Conservation (phyloP, 1,139 yeast genomes). For the Blastobotrys persicus region DNA sequence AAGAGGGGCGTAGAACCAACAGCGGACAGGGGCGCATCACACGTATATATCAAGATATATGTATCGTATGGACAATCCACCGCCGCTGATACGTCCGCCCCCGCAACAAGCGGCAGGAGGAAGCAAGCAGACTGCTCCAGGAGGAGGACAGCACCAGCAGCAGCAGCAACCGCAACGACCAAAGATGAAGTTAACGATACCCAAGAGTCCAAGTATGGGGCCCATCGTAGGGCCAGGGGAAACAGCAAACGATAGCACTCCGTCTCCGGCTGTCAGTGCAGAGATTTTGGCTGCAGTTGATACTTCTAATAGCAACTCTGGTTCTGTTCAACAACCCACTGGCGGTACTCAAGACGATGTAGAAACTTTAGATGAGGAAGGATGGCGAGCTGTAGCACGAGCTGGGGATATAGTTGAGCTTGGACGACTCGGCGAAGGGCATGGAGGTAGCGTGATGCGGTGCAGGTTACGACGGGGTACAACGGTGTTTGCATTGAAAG, state of each 20-base stretch:
- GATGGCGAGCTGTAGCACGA: constrained; percentile 69
- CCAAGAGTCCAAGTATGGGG: constrained; percentile 16
- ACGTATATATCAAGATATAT: no score
- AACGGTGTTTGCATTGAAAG: constrained; percentile 80
- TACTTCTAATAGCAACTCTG: constrained; percentile 7
- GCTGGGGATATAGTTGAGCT: constrained; percentile 58
- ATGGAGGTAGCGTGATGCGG: constrained; percentile 85
- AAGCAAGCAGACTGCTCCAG: background rate
- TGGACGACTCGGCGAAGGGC: constrained; percentile 84
- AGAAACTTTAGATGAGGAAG: constrained; percentile 65
- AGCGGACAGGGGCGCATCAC: background rate
- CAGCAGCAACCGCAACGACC: constrained; percentile 12
- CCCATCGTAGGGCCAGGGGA: constrained; percentile 15
- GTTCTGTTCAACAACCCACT: constrained; percentile 6
- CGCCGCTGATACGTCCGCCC: background rate
- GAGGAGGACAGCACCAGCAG: constrained; percentile 2
- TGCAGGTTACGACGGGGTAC: constrained; percentile 56
- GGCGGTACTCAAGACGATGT: constrained; percentile 37
- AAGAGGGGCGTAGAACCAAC: background rate
- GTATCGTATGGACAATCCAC: background rate
- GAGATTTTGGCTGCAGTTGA: constrained; percentile 39
- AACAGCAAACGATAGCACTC: constrained; percentile 16
- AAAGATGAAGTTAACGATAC: constrained; percentile 34
- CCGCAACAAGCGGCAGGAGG: background rate
- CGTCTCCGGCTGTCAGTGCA: constrained; percentile 28